A percentile compares a stretch with the other conserved stretches of the same genome.
Evolutionary conservation across 352 stramenopile species (phyloP).

Genomic region (Phytopythium cucurbitacearum): DNA sequence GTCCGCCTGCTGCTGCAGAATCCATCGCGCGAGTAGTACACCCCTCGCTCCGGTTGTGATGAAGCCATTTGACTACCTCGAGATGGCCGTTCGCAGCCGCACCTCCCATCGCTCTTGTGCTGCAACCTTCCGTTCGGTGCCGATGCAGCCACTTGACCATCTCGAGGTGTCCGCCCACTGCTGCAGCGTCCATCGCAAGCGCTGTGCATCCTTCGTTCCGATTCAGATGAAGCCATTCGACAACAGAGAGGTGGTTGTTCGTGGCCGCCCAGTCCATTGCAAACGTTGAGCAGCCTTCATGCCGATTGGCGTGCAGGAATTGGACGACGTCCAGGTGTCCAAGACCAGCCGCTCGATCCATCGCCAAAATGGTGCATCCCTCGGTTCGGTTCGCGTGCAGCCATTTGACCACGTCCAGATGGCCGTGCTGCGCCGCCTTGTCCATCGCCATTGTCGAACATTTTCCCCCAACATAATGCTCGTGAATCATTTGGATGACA

Average conservation of each 20-base stretch:
- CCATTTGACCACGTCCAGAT: constrained; percentile 41
- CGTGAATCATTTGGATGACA: no score
- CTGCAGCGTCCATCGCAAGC: neutral
- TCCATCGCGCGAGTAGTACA: neutral
- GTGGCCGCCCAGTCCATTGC: neutral
- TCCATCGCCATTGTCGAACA: neutral
- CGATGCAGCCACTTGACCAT: neutral
- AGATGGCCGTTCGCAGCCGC: neutral
- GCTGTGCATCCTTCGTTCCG: neutral
- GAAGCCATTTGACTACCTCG: neutral
- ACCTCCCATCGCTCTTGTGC: neutral
- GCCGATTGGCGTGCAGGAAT: neutral
- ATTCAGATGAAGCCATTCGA: neutral
- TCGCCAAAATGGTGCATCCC: constrained; percentile 15
- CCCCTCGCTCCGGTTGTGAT: neutral
- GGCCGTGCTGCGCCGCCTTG: constrained; percentile 1
- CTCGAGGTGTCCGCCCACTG: neutral
- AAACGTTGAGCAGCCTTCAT: neutral
- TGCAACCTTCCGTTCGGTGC: neutral
- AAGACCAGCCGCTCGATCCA: neutral
- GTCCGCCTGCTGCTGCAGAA: neutral
- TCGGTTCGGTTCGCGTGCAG: constrained; percentile 29
- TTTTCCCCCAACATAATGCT: no score
- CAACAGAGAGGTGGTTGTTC: neutral
- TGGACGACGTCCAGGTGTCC: neutral